phyloP scores from a whole-genome alignment of 2,329 filamentous ascomycete genomes.

The Endoconidiophora polonica region DNA sequence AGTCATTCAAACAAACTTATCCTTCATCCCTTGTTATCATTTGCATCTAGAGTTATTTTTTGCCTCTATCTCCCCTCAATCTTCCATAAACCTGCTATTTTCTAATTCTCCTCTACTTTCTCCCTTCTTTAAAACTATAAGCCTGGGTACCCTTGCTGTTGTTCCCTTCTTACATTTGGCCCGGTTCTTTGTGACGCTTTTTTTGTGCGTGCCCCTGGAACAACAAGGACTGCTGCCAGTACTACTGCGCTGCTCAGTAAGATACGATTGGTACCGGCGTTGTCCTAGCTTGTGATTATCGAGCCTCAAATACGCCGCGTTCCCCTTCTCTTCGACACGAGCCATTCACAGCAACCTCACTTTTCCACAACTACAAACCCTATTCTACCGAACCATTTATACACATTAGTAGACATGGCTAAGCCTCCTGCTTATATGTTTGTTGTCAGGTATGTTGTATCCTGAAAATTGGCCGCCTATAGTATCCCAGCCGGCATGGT shows the following conservation, averaged over 20 bases:
- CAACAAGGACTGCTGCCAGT: not conserved
- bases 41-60: too few relatives aligned
- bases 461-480: not conserved
- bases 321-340: not conserved
- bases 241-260: not conserved
- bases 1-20: too few relatives aligned
- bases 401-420: slow-evolving; percentile 26
- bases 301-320: slow-evolving; percentile 3
- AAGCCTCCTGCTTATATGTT: slow-evolving; percentile 27
- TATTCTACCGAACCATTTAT: slow-evolving; percentile 15
- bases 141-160: too few relatives aligned
- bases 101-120: too few relatives aligned
- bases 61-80: too few relatives aligned
- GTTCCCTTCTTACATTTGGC: too few relatives aligned
- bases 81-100: too few relatives aligned
- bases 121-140: too few relatives aligned
- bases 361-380: slow-evolving; percentile 2
- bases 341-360: not conserved
- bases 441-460: slow-evolving; percentile 25
- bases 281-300: slow-evolving; percentile 6
- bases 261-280: too few relatives aligned
- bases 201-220: too few relatives aligned
- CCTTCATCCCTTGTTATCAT: too few relatives aligned
- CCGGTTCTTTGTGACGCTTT: too few relatives aligned
- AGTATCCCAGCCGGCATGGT: not conserved